Conservation (phyloP, 2,329 filamentous ascomycete genomes). For the Aureobasidium sp. region DNA sequence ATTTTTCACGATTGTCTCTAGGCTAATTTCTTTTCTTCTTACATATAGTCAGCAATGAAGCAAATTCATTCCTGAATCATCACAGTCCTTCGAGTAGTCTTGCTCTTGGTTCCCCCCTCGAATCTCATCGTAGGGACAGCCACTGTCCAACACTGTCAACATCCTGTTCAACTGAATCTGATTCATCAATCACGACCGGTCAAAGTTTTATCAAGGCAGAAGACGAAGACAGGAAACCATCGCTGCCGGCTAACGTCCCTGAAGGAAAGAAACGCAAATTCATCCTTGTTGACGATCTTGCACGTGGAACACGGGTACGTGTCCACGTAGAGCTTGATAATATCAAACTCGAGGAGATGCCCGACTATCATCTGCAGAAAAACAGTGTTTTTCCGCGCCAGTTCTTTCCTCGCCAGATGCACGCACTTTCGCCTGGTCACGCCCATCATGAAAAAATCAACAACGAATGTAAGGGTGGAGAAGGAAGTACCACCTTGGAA, state of each 20-base stretch:
- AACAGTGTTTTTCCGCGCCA: slow-evolving; percentile 87
- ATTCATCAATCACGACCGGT: slow-evolving; percentile 46
- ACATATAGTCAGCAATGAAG: slow-evolving; percentile 50
- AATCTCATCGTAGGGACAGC: slow-evolving; percentile 66
- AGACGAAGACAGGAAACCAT: slow-evolving; percentile 54
- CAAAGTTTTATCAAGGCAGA: slow-evolving; percentile 34
- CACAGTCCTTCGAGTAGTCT: slow-evolving; percentile 53
- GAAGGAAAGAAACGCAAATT: slow-evolving; percentile 93
- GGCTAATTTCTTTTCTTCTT: slow-evolving; percentile 38
- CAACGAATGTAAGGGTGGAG: slow-evolving; percentile 28
- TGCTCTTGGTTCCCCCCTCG: slow-evolving; percentile 48
- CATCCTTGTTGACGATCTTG: slow-evolving; percentile 86
- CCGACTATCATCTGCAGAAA: slow-evolving; percentile 84
- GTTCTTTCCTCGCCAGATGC: slow-evolving; percentile 91
- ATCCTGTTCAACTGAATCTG: slow-evolving; percentile 48
- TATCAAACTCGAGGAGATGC: slow-evolving; percentile 91
- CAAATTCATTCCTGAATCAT: slow-evolving; percentile 54
- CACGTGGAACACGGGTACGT: slow-evolving; percentile 71
- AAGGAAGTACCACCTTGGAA: slow-evolving; percentile 22
- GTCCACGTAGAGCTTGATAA: slow-evolving; percentile 90
- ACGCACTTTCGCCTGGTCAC: slow-evolving; percentile 69
- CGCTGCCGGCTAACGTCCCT: slow-evolving; percentile 80
- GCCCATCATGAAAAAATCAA: slow-evolving; percentile 50
- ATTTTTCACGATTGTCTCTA: slow-evolving; percentile 18
- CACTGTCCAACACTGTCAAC: slow-evolving; percentile 66